Conservation (phyloP, 176 grass and related monocot species). For the Thalia dealbata region DNA sequence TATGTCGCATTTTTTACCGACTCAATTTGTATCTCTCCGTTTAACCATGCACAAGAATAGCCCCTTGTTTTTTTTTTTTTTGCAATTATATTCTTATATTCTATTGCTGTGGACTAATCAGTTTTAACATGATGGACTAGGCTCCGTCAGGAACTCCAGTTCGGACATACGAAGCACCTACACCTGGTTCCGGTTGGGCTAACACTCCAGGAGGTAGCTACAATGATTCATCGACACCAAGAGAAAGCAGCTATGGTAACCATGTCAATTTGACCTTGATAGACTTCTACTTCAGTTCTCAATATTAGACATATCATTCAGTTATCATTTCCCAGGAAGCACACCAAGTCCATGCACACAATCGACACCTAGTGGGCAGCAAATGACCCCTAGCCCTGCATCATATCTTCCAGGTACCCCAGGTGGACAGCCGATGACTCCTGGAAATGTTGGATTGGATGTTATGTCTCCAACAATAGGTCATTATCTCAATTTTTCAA, state of each 20-base stretch:
- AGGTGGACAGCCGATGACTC: constrained; percentile 96
- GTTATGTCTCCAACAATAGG: constrained; percentile 90
- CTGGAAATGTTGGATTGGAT: constrained; percentile 95
- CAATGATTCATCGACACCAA: constrained; percentile 75
- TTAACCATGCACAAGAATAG: neutral
- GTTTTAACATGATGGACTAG: neutral
- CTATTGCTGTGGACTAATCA: neutral
- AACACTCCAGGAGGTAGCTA: constrained; percentile 88
- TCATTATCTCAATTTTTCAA: constrained; percentile 12
- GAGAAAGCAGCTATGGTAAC: constrained; percentile 83
- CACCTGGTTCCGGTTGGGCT: constrained; percentile 95
- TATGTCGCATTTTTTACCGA: constrained; percentile 2
- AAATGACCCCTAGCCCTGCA: constrained; percentile 86
- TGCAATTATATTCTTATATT: constrained; percentile 5
- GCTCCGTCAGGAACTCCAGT: constrained; percentile 81
- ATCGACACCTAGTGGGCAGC: constrained; percentile 86
- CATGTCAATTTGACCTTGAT: neutral
- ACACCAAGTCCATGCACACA: constrained; percentile 86
- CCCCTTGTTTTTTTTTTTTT: too few relatives aligned
- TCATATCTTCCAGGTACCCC: constrained; percentile 94
- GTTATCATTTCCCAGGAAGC: constrained; percentile 47
- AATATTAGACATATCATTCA: neutral
- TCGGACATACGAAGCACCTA: constrained; percentile 91
- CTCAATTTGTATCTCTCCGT: too few relatives aligned
- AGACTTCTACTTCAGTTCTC: neutral